Percentiles rank a stretch among this genome's conserved stretches.
Evolutionary conservation across 306 rosid species (phyloP).

Genomic region (Dicorynia guianensis): DNA sequence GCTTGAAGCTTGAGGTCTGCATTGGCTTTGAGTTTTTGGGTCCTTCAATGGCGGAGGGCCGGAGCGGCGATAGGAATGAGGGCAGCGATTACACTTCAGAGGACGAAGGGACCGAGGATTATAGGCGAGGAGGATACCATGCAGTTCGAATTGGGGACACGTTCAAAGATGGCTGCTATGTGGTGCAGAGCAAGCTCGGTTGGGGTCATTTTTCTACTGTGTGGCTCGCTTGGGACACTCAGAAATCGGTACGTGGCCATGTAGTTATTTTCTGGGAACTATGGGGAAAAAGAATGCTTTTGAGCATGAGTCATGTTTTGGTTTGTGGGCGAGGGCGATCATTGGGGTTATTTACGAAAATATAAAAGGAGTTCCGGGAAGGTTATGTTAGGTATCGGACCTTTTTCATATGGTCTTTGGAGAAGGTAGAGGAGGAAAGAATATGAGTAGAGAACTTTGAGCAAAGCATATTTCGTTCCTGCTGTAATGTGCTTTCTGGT

Average conservation of each 20-base stretch:
- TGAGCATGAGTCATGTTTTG: not conserved
- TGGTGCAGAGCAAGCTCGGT: constrained; percentile 81
- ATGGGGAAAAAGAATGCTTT: constrained; percentile 1
- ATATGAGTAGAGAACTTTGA: not conserved
- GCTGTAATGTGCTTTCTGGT: not conserved
- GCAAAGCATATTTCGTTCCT: not conserved
- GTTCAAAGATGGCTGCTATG: constrained; percentile 64
- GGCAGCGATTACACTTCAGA: constrained; percentile 73
- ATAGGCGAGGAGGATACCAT: constrained; percentile 83
- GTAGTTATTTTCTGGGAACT: not conserved
- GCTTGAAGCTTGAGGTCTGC: not conserved
- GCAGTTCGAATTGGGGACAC: constrained; percentile 71
- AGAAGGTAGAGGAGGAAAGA: not conserved
- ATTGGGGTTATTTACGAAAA: constrained; percentile 23
- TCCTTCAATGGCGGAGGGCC: constrained; percentile 52
- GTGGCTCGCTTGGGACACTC: constrained; percentile 86
- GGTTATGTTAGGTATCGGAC: not conserved
- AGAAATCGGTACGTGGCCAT: constrained; percentile 23
- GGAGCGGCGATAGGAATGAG: constrained; percentile 57
- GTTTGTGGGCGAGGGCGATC: not conserved
- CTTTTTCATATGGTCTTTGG: not conserved
- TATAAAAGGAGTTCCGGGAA: constrained; percentile 28
- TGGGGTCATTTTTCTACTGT: constrained; percentile 94
- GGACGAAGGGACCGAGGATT: constrained; percentile 82
- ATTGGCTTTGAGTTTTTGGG: not conserved